Evolutionary conservation across 345 rosid genomes (phyloP), one percentile per base, ranked within the genome.

Genomic region (Tarenaya hassleriana): DNA sequence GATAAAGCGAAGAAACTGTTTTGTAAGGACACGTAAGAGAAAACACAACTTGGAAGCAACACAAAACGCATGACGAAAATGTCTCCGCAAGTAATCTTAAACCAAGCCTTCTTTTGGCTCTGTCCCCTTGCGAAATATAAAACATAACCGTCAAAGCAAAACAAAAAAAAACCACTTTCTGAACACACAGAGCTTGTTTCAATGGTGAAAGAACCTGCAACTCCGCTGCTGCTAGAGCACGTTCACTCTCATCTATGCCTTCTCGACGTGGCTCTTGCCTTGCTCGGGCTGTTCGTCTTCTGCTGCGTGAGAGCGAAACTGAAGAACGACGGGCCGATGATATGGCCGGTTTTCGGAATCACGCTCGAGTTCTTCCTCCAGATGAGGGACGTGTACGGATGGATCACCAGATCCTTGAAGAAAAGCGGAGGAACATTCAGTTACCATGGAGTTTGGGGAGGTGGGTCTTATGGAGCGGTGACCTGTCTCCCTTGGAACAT

Each of bases 271-370:
- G 62, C 63, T 7, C 9, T 73, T 16, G 79, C 84, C 7, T 49
- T 71, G n/a, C 39, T 75, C 39, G 75, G 76, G 12, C 38, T 84
- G 11, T 75, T 88, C 44, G 27, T 80, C 52, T 77, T 74, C 50
- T 38, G 73, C 14, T 82, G 84, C 52, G 50, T 75, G 21, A 52
- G 47, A 24, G 77, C 82, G 31, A 78, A 72, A 54, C 31, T 82
- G 53, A 60, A 62, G 16, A 80, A 62, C 68, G 80, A 74, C 32
- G 70, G 66, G 7, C 81, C 84, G 1, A 73, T 77, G 67, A 29
- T 69, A 5, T 83, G 90, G 94, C 88, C 95, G 0, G 77, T 79
- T 41, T 40, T 89, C 9, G 90, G 95, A 8, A 61, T 77, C 49
- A 12, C 73, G 14, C 84, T 82, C 0, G 63, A 76, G 9, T 20